Percentiles rank a stretch among this genome's conserved stretches.
These are phyloP conservation scores for Eleusine coracana DNA, from an alignment of 176 grass and related monocot genomes.

Conservation along the genomic window DNA sequence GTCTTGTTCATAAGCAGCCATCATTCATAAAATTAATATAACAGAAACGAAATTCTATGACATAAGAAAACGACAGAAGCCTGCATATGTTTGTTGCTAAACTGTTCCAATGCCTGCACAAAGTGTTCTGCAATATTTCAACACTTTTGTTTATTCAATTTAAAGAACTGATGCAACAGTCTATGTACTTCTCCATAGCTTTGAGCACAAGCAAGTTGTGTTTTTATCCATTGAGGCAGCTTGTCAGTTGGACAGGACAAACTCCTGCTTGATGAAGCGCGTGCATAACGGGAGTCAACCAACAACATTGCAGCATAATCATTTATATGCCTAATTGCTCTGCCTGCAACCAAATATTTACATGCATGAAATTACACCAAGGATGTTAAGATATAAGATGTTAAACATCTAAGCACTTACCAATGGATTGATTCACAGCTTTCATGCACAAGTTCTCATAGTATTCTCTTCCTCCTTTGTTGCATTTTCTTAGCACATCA, in stretches of 20 bases:
- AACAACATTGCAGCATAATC: conserved; percentile 94
- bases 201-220: conserved; percentile 57
- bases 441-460: conserved; percentile 99
- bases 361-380: conserved; percentile 16
- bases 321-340: conserved; percentile 96
- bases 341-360: conserved; percentile 61
- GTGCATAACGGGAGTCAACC: conserved; percentile 74
- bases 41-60: not conserved
- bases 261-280: conserved; percentile 39
- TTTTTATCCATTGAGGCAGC: conserved; percentile 90
- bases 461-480: conserved; percentile 76
- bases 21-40: not conserved
- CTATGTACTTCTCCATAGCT: conserved; percentile 86
- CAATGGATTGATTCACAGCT: conserved; percentile 97
- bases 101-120: not conserved
- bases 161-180: conserved; percentile 74
- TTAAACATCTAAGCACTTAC: conserved; percentile 47
- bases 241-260: conserved; percentile 65
- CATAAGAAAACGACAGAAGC: conserved; percentile 16
- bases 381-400: not conserved
- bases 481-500: conserved; percentile 68
- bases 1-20: conserved; percentile 8
- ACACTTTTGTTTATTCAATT: conserved; percentile 61
- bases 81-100: conserved; percentile 9
- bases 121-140: conserved; percentile 25